These are phyloP conservation scores for Symbiodinium pilosum DNA, from an alignment of 73 alveolate genomes.

Conservation along the genomic window DNA sequence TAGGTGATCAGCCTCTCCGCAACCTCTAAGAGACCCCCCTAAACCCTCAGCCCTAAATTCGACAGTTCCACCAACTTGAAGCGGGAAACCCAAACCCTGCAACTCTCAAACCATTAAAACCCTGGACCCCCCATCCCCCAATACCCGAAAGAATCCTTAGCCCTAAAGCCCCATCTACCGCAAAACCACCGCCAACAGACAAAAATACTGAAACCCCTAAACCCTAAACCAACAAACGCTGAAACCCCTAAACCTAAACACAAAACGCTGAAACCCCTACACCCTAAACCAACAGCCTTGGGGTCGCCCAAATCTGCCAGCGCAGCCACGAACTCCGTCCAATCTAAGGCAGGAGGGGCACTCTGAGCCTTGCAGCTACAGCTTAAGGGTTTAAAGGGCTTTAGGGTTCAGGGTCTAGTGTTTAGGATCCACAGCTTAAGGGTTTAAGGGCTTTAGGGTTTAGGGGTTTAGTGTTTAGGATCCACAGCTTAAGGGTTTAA, in stretches of 20 bases:
- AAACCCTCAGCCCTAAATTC: no score
- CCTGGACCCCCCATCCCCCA: no score
- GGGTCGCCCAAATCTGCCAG: not conserved
- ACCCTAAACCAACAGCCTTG: not conserved
- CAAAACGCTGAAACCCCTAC: not conserved
- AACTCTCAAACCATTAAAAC: no score
- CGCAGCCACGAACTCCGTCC: conserved; percentile 21
- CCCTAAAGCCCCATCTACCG: no score
- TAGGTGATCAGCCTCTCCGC: no score
- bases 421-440: not conserved
- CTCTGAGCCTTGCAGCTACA: not conserved
- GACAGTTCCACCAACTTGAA: no score
- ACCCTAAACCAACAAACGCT: not conserved
- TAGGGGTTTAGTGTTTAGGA: not conserved
- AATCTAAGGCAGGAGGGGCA: not conserved
- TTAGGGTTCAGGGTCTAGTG: not conserved
- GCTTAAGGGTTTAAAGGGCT: not conserved
- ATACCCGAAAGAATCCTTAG: no score
- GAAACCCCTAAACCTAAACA: not conserved
- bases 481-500: not conserved
- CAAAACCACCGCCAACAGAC: no score
- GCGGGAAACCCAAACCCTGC: no score
- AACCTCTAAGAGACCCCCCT: no score
- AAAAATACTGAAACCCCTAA: no score
- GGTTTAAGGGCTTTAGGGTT: not conserved